A percentile compares a stretch with the other conserved stretches of the same genome.
Conservation (phyloP, 805 yeast species). For the Saturnispora besseyi region DNA sequence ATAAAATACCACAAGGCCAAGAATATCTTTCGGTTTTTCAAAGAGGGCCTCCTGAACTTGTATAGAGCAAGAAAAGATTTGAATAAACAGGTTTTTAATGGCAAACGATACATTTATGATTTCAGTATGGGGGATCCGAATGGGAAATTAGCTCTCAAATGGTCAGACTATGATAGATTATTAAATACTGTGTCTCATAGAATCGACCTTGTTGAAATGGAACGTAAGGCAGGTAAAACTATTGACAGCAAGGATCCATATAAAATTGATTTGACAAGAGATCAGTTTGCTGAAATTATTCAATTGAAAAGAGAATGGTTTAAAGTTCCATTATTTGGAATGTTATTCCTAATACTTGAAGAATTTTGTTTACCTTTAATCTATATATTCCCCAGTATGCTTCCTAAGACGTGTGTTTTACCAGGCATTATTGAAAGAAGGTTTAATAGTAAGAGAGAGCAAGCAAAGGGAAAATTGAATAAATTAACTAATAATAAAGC, state of each 20-base stretch:
- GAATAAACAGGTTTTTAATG: conserved; percentile 19
- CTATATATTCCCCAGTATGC: conserved; percentile 42
- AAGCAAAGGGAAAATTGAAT: conserved; percentile 1
- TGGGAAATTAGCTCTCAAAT: conserved; percentile 13
- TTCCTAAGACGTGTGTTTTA: conserved; percentile 55
- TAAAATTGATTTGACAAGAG: conserved; percentile 26
- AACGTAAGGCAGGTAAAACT: conserved; percentile 12
- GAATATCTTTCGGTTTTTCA: conserved; percentile 40
- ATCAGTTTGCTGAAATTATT: conserved; percentile 40
- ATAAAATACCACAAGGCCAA: conserved; percentile 17
- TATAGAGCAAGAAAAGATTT: conserved; percentile 37
- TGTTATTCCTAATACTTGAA: conserved; percentile 43
- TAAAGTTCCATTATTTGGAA: conserved; percentile 52
- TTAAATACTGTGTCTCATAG: conserved; percentile 21
- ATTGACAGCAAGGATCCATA: conserved; percentile 4
- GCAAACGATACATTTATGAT: conserved; percentile 23
- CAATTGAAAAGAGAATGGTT: conserved; percentile 42
- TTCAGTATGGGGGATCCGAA: conserved; percentile 21
- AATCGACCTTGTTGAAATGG: conserved; percentile 19
- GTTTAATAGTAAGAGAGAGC: not conserved
- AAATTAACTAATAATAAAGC: not conserved
- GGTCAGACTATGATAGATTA: conserved; percentile 12
- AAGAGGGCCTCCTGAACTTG: conserved; percentile 46
- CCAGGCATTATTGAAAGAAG: conserved; percentile 27
- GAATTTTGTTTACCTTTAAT: conserved; percentile 50